Conservation (phyloP, 306 rosid species). For the Trifolium fragiferum region DNA sequence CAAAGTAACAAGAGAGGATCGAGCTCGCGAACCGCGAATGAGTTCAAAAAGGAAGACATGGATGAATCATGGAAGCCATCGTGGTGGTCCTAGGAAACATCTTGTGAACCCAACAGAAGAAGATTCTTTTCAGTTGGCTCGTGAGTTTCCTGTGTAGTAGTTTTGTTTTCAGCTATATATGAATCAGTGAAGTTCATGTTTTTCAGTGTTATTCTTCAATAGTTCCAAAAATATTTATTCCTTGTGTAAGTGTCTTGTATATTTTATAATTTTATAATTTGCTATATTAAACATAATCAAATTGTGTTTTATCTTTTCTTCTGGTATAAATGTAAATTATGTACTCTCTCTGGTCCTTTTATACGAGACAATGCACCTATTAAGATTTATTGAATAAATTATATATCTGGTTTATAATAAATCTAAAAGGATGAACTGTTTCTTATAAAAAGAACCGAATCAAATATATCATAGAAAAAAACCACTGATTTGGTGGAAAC, state of each 20-base stretch:
- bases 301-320: neutral
- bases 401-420: too few relatives aligned
- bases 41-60: conserved; percentile 55
- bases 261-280: conserved; percentile 34
- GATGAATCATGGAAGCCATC: conserved; percentile 79
- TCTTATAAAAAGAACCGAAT: too few relatives aligned
- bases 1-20: conserved; percentile 30
- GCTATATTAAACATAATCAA: conserved; percentile 16
- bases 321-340: neutral
- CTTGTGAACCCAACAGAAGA: conserved; percentile 59
- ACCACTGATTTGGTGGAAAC: conserved; percentile 20
- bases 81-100: conserved; percentile 67
- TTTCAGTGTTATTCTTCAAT: conserved; percentile 19
- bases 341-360: neutral
- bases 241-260: conserved; percentile 8
- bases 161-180: conserved; percentile 5
- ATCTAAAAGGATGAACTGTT: too few relatives aligned
- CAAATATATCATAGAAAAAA: neutral
- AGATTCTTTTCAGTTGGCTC: conserved; percentile 55
- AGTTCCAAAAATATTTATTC: conserved; percentile 16
- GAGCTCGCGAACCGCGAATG: neutral
- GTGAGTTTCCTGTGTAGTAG: conserved; percentile 54
- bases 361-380: too few relatives aligned
- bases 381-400: too few relatives aligned
- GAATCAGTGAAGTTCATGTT: conserved; percentile 30